Base-by-base conservation (phyloP, 192 early-diverging fungal species). In the Backusella sp. region DNA sequence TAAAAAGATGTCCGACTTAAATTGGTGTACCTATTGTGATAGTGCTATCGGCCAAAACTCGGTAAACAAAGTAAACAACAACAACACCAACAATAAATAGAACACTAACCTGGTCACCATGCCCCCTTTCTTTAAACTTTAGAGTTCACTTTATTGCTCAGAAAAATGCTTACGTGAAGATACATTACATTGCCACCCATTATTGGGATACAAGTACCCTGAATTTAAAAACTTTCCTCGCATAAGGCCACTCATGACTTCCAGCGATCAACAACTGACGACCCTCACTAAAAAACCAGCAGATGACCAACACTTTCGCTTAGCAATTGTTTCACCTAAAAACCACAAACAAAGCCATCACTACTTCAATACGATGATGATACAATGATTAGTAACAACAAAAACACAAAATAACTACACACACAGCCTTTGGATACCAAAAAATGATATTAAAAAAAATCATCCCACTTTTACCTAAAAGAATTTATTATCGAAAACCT, bases 1-100 rank as follows among this genome's bases (percentile, higher is more conserved):
- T 11, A 26, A n/a, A 56, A 72, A 5, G 23, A 72, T 72, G 70
- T 46, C 39, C 1, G 70, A 72, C 19, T 44, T 72, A 26, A 52
- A 72, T 30, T 72, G 70, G 70, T 72, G 70, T 44, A 72, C 70
- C 9, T 72, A 72, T 30, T 72, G 70, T 32, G 70, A 72, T 11
- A 72, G 26, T 6, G 21, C 42, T 15, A 44, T 72, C 6, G 44
- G 65, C 26, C 73, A 39, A 46, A 17, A 32, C 39, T 72, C 70
- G 8, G 70, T 72, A 72, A 52, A 30, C 8, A 14, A n/a, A 70
- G 14, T 28, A 26, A 15, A 35, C 9, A 23, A 2, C 11, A 9
- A 15, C 19, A 39, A 23, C 23, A 32, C 3, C 1, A 17, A 49
- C n/a, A 49, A 49, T 17, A 62, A 62, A 28, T 28, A 26, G 1